Base-by-base conservation (phyloP, 352 stramenopile species). In the Globisporangium cederbergense region DNA sequence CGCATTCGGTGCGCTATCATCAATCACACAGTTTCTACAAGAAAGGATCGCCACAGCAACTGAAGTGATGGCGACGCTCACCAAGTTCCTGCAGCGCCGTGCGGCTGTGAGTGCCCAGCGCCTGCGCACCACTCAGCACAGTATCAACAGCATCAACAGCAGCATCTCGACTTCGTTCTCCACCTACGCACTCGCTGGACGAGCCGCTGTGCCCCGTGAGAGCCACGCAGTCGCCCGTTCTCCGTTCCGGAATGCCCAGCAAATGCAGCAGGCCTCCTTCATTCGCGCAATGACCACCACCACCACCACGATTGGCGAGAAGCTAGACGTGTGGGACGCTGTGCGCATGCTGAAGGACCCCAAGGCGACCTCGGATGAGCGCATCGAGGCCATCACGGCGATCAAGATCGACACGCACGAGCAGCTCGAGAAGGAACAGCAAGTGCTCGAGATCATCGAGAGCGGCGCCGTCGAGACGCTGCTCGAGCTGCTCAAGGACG, bases 361-460 rank as follows among this genome's bases (percentile, higher is more conserved):
- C n/a, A 60, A 79, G 22, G 74, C 65, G 13, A 64, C 59, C 20
- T 77, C 70, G 0, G 54, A 71, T 13, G 69, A 75, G 10, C 66
- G 75, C 11, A 67, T 85, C 3, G 68, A 56, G 10, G 78, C 72
- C 16, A 81, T 85, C 46, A 67, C 77, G 20, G 61, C 62, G 6
- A 42, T 87, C 20, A 38, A 66, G 18, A 28, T 83, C 14, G 74
- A 68, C 34, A 71, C 74, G 2, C 18, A 65, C 13, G 70, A 75
- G 16, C 62, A 65, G 34, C 32, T 66, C 20, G 53, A 65, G 38
- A 77, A 74, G 10, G 68, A 87, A 40, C 64, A 66, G n/a, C 70
- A 82, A 57, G 77, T 71, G 47, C 68, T 88, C 60, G 68, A 79
- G 42, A 72, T 92, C 53, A 71, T 89, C 47, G 74, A 89, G 69